Percentiles rank a stretch among this genome's conserved stretches.
phyloP scores from a whole-genome alignment of 2,329 filamentous ascomycete genomes.

The Penicillium sp. region DNA sequence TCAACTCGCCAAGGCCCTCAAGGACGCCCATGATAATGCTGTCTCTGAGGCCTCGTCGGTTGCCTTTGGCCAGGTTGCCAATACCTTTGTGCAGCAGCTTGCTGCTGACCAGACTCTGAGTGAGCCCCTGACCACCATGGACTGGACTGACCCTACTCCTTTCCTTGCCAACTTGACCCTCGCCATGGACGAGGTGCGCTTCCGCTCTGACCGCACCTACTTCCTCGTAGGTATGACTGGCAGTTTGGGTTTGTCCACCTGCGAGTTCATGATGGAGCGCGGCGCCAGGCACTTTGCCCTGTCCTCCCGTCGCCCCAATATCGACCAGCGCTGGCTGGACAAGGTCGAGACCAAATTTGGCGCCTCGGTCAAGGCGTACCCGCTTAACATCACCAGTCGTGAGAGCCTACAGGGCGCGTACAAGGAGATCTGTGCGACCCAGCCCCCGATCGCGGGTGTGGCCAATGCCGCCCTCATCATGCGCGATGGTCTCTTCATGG shows the following conservation, averaged over 20 bases:
- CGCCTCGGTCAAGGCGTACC: not conserved
- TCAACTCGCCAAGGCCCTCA: not conserved
- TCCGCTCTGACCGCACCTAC: not conserved
- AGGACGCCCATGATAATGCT: not conserved
- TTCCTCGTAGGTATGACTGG: not conserved
- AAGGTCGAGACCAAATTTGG: not conserved
- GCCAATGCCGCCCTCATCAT: not conserved
- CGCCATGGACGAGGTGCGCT: not conserved
- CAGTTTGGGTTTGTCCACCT: not conserved
- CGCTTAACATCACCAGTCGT: not conserved
- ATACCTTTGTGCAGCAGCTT: not conserved
- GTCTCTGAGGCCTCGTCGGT: not conserved
- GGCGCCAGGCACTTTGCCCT: not conserved
- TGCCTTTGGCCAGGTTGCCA: not conserved
- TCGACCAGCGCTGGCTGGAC: not conserved
- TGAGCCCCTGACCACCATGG: not conserved
- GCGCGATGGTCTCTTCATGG: not conserved
- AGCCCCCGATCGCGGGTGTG: not conserved
- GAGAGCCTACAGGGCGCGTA: not conserved
- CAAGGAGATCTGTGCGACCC: not conserved
- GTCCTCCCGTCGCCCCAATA: not conserved
- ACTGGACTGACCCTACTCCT: not conserved
- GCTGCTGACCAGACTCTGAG: not conserved
- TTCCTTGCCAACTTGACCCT: not conserved
- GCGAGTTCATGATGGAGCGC: not conserved